A percentile compares a stretch with the other conserved stretches of the same genome.
Evolutionary conservation across 805 yeast genomes (phyloP).

Genomic region (Candida pseudofarinosa): DNA sequence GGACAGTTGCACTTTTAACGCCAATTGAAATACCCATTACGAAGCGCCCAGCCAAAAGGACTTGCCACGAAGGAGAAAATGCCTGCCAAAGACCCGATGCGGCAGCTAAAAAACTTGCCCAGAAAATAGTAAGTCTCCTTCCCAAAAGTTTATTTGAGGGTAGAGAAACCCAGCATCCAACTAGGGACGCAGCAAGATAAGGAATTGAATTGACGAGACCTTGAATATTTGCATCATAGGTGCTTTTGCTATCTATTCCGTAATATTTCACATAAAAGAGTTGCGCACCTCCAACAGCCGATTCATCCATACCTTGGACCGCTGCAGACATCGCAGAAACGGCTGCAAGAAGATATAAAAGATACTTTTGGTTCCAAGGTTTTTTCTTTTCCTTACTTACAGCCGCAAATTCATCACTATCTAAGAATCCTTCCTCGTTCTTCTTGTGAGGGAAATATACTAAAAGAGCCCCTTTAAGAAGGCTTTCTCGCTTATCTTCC

Average conservation of each 20-base stretch:
- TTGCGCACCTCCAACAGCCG: conserved; percentile 15
- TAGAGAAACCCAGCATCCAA: conserved; percentile 8
- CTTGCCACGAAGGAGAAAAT: conserved; percentile 6
- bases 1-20: conserved; percentile 11
- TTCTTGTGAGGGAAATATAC: neutral
- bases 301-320: conserved; percentile 13
- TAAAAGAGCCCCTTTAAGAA: neutral
- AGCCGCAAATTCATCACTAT: neutral
- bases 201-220: conserved; percentile 9
- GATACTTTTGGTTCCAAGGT: neutral
- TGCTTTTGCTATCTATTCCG: neutral
- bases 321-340: conserved; percentile 2
- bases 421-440: neutral
- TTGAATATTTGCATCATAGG: conserved; percentile 7
- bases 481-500: neutral
- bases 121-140: conserved; percentile 9
- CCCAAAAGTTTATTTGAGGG: conserved; percentile 8
- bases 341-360: neutral
- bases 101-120: conserved; percentile 8
- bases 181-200: conserved; percentile 9
- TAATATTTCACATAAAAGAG: conserved; percentile 6
- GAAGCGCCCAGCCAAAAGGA: conserved; percentile 11
- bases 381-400: neutral
- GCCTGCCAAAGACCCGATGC: conserved; percentile 13
- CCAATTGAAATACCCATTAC: conserved; percentile 14